Evolutionary conservation across 2,329 filamentous ascomycete species (phyloP), one percentile per base, ranked within the genome.

Genomic region (Lasiodiplodia sp.): DNA sequence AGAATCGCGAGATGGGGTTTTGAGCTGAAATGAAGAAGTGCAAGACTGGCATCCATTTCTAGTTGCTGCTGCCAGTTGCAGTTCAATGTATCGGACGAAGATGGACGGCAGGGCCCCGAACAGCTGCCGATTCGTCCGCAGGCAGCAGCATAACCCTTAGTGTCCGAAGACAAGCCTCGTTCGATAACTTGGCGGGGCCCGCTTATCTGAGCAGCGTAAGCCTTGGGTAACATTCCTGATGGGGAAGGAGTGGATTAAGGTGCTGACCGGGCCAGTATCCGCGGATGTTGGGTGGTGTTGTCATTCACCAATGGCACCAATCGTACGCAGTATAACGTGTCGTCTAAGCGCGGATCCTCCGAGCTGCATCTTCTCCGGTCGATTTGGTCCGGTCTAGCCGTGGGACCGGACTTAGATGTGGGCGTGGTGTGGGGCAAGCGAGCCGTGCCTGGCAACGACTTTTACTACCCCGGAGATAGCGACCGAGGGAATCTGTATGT

Each of bases 341-440:
- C 31, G 31, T 34, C 31, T 10, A 34, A 34, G 10, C n/a, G 49
- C 49, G 49, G 49, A 52, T 52, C 49, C 14, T 16, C 21, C 49
- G 25, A 16, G 49, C 10, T 14, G 49, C 10, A 21, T 2, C 11
- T 34, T 38, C 31, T 58, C 56, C 56, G 37, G 11, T 58, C 31
- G 31, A 25, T 44, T 58, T 58, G 56, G 56, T 58, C 56, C 56
- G 56, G 37, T n/a, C 16, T 16, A 55, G n/a, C 31, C 25, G 52
- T 28, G 52, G 52, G 52, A 3, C 23, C n/a, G n/a, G n/a, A 51
- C 8, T 51, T 21, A 11, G n/a, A 25, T 51, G n/a, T 4, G 18
- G 23, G 14, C 8, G n/a, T 23, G 8, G 23, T 44, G 56, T 40
- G 56, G 56, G 56, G 34, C 52, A 28, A 23, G 49, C 49, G 49